Base-by-base conservation (phyloP, 2,329 filamentous ascomycete genomes). In the Cladophialophora chaetospira region DNA sequence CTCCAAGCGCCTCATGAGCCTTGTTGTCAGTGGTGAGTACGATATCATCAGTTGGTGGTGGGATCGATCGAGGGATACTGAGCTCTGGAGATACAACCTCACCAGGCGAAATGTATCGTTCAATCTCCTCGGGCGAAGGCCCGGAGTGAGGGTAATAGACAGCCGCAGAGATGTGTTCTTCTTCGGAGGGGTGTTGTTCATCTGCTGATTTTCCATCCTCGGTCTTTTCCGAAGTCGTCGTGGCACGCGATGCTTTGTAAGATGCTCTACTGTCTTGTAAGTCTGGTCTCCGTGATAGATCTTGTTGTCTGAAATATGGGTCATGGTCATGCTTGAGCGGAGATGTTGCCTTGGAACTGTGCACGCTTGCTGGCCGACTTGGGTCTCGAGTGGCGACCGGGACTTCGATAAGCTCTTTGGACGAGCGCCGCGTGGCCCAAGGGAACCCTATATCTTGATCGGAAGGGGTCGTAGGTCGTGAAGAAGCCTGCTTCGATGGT, bases 81-180 rank as follows among this genome's bases (percentile, higher is more conserved):
- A 53, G 9, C 11, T 62, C 45, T 6, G 38, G 53, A 23, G 46
- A 42, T n/a, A 58, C 35, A 15, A 31, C 42, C 35, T 64, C 60
- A 3, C 62, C 62, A 5, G 56, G 59, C 26, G 60, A 58, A 4
- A 59, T 58, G 38, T 63, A 62, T 28, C 55, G 58, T 44, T 67
- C 65, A 29, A 72, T 51, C 28, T 77, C 74, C 44, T 78, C 76
- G 5, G 73, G 65, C 9, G 72, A 71, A 8, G 79, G 66, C 52
- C 81, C 79, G 62, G 83, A 79, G 71, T 87, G 84, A 21, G 84
- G 84, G 62, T 83, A 85, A 67, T 87, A 87, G 29, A 84, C 74
- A 10, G 84, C 84, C 25, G 83, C 86, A 0, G 82, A 84, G 35
- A 87, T 87, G 58, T 85, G 82, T 67, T 87, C 84, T 53, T 77